Base-by-base conservation (phyloP, 2,329 filamentous ascomycete genomes). In the Pseudogymnoascus sp. region DNA sequence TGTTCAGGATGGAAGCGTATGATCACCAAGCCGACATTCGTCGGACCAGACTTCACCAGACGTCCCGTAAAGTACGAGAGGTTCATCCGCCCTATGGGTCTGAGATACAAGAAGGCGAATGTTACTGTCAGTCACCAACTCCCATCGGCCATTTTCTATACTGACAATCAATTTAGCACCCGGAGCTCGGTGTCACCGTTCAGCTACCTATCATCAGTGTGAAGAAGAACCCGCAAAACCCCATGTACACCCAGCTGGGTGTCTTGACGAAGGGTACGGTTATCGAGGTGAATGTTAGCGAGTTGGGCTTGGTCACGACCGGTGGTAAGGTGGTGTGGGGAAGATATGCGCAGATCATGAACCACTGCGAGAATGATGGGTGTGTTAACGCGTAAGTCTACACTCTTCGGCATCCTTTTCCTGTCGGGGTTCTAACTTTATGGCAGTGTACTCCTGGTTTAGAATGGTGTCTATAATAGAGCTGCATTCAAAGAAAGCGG, bases 271-370 rank as follows among this genome's bases (percentile, higher is more conserved):
- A 91, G 77, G 89, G 89, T 66, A 92, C 85, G 31, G 82, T 87
- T 63, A 84, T 92, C 71, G 92, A 96, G 76, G 90, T 96, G 70
- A 95, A 97, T 73, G 90, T 96, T 31, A 88, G 84, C 62, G 93
- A 97, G 74, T 76, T 97, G 66, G 92, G 92, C 66, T 79, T 96
- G 63, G 90, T 93, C 25, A 97, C 92, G 2, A 87, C 92, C 1
- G 86, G 86, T 64, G 92, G 92, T 65, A 96, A 96, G 78, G 89
- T 95, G 13, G 90, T 92, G 7, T 96, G 91, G 91, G 90, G 89
- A 68, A 82, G 89, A 67, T 92, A 86, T 75, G 88, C 88, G 8
- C 87, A 90, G 58, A 59, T 59, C 52, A 81, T 81, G 21, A 80
- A 81, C 69, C 79, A 80, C 65, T 75, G 72, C 37, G 83, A 86